Evolutionary conservation across 129 eudicot genomes (phyloP).

Genomic region (Heracleum sosnowskyi): DNA sequence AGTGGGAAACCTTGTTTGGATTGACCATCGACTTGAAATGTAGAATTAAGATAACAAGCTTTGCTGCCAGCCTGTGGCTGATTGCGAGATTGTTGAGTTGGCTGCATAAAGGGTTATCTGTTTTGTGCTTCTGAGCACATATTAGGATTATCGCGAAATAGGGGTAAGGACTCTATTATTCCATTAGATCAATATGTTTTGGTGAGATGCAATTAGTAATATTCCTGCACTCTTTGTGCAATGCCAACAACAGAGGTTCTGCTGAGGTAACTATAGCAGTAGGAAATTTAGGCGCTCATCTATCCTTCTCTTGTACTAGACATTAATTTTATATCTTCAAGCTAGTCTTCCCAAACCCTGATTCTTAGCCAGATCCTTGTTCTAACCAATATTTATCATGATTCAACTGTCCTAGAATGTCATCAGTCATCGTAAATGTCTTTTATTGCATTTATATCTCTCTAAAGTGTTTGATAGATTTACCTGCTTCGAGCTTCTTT

Average conservation of each 20-base stretch:
- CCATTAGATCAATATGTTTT: background rate
- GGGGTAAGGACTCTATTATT: background rate
- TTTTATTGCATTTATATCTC: background rate
- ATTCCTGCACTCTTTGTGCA: background rate
- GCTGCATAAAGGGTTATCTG: background rate
- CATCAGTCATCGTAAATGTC: background rate
- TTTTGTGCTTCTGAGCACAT: background rate
- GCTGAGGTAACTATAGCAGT: background rate
- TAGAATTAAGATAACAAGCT: background rate
- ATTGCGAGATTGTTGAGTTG: background rate
- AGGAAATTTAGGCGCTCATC: background rate
- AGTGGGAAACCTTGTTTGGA: background rate
- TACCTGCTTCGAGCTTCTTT: background rate
- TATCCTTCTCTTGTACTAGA: background rate
- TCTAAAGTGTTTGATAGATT: background rate
- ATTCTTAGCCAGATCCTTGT: background rate
- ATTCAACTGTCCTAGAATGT: background rate
- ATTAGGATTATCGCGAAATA: background rate
- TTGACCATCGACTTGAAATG: background rate
- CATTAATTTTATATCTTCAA: background rate
- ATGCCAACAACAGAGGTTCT: background rate
- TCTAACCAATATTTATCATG: background rate
- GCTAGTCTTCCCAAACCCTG: background rate
- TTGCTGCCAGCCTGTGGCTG: background rate
- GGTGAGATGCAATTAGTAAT: background rate